phyloP scores from a whole-genome alignment of 768 basidiomycete species.

The Leccinum ochraceum region DNA sequence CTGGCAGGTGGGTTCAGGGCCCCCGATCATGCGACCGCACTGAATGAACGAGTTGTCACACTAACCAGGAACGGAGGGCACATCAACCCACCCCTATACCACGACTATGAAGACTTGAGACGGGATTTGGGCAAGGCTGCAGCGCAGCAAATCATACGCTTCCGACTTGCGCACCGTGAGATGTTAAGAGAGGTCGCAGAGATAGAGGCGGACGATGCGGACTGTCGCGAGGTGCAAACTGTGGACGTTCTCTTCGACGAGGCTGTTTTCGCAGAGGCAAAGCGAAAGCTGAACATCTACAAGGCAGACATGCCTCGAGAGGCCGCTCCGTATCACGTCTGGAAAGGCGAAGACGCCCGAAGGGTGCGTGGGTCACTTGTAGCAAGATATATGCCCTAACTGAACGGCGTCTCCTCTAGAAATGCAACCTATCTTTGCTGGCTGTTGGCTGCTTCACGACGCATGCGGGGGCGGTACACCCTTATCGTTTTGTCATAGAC shows the following conservation, averaged over 20 bases:
- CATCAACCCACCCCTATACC: constrained; percentile 47
- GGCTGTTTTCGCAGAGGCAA: constrained; percentile 38
- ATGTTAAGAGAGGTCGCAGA: constrained; percentile 33
- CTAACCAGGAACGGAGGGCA: constrained; percentile 50
- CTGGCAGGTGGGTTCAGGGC: constrained; percentile 41
- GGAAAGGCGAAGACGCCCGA: constrained; percentile 36
- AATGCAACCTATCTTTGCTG: constrained; percentile 46
- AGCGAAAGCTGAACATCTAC: constrained; percentile 46
- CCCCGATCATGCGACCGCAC: background rate
- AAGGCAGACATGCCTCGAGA: constrained; percentile 53
- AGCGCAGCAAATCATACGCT: constrained; percentile 42
- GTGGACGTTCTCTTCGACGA: constrained; percentile 38
- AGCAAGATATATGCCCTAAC: background rate
- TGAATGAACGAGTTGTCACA: background rate
- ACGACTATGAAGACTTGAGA: constrained; percentile 44
- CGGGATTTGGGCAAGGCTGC: constrained; percentile 36
- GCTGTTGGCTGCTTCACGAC: constrained; percentile 54
- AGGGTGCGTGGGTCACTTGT: constrained; percentile 29
- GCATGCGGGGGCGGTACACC: constrained; percentile 61
- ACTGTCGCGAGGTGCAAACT: constrained; percentile 34
- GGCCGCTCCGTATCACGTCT: constrained; percentile 29
- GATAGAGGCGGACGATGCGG: constrained; percentile 29
- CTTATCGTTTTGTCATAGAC: constrained; percentile 67
- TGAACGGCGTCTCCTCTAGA: constrained; percentile 36
- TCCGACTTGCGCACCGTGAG: constrained; percentile 40